phyloP scores from a whole-genome alignment of 805 yeast species.

The Jamesozyma jinghongensis region DNA sequence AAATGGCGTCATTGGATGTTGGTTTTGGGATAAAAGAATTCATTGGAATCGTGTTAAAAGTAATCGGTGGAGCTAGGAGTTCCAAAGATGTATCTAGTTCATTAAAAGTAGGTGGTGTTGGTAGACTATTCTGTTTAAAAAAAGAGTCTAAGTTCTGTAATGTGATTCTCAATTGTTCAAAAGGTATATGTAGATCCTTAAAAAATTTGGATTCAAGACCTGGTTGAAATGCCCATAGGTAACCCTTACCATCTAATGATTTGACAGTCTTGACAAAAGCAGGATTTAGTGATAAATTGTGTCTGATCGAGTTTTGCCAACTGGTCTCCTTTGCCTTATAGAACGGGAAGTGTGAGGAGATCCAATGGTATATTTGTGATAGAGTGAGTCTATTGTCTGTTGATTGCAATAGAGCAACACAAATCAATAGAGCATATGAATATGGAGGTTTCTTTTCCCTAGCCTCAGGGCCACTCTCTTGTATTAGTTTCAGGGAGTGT shows the following conservation, averaged over 20 bases:
- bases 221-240: constrained; percentile 81
- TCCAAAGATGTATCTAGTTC: neutral
- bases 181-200: constrained; percentile 31
- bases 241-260: constrained; percentile 73
- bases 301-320: constrained; percentile 96
- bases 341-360: constrained; percentile 69
- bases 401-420: constrained; percentile 85
- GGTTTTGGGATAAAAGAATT: neutral
- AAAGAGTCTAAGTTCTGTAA: constrained; percentile 8
- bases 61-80: constrained; percentile 1
- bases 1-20: constrained; percentile 6
- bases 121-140: constrained; percentile 4
- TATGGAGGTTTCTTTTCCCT: constrained; percentile 71
- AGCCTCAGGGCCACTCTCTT: too few species aligned
- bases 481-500: constrained; percentile 1
- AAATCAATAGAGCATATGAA: constrained; percentile 87
- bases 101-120: constrained; percentile 4
- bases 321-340: constrained; percentile 78
- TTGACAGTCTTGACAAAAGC: constrained; percentile 82
- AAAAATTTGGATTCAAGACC: constrained; percentile 69
- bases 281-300: constrained; percentile 84
- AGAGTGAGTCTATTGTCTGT: constrained; percentile 58
- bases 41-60: neutral
- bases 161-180: constrained; percentile 10
- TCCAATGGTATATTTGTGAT: constrained; percentile 86